A percentile compares a stretch with the other conserved stretches of the same genome.
These are phyloP conservation scores for Plasmodium blacklocki DNA, from an alignment of 169 alveolate species.

Conservation along the genomic window DNA sequence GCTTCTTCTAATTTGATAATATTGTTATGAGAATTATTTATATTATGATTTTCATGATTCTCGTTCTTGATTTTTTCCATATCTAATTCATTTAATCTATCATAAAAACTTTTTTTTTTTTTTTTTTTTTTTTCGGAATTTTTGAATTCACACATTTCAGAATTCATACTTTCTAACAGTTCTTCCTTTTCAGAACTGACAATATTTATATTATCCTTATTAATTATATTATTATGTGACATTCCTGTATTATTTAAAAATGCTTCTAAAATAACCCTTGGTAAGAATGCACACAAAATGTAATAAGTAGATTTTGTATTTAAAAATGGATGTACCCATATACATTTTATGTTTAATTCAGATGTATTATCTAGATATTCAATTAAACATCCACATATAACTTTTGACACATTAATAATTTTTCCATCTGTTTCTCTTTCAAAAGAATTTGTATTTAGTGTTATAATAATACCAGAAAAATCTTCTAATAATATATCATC, in stretches of 20 bases:
- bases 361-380: slow-evolving; percentile 82
- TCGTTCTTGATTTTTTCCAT: neutral
- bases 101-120: slow-evolving; percentile 48
- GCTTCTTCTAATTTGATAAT: neutral
- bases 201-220: slow-evolving; percentile 39
- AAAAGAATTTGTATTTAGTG: slow-evolving; percentile 82
- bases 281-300: slow-evolving; percentile 84
- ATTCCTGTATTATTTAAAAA: slow-evolving; percentile 75
- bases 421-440: slow-evolving; percentile 36
- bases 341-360: slow-evolving; percentile 83
- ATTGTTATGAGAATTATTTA: neutral
- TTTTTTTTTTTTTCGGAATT: neutral
- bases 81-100: slow-evolving; percentile 20
- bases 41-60: neutral
- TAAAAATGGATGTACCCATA: slow-evolving; percentile 86
- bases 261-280: slow-evolving; percentile 84
- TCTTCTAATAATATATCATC: slow-evolving; percentile 84
- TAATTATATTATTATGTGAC: slow-evolving; percentile 37
- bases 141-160: neutral
- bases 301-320: slow-evolving; percentile 83
- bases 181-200: neutral
- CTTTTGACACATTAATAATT: slow-evolving; percentile 71
- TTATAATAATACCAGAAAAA: slow-evolving; percentile 84
- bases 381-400: slow-evolving; percentile 85
- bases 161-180: neutral